These are phyloP conservation scores for Fusarium goolgardi DNA, from an alignment of 2,329 filamentous ascomycete species.

Conservation along the genomic window DNA sequence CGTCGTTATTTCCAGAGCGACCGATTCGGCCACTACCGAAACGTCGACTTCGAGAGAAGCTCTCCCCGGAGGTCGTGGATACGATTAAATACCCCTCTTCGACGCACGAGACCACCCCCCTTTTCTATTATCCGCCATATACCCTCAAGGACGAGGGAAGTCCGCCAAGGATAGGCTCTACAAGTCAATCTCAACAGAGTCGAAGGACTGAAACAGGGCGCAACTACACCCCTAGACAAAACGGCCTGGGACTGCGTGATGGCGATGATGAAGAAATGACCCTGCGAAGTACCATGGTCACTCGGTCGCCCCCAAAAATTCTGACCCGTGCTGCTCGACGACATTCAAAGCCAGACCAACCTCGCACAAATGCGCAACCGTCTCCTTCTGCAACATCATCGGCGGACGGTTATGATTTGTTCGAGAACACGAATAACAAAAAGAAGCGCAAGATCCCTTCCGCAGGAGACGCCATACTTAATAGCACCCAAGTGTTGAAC, in stretches of 20 bases:
- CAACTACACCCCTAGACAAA: constrained; percentile 46
- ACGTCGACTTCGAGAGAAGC: constrained; percentile 84
- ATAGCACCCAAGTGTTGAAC: constrained; percentile 54
- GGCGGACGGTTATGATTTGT: constrained; percentile 92
- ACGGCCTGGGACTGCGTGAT: constrained; percentile 63
- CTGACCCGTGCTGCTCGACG: constrained; percentile 57
- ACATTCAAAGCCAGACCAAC: constrained; percentile 58
- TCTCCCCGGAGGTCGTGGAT: constrained; percentile 86
- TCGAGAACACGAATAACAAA: constrained; percentile 99
- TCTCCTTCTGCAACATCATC: constrained; percentile 77
- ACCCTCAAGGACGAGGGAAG: constrained; percentile 61
- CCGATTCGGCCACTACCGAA: constrained; percentile 93
- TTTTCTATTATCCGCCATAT: constrained; percentile 74
- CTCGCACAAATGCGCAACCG: constrained; percentile 62
- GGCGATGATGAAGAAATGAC: constrained; percentile 70
- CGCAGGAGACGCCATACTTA: constrained; percentile 73
- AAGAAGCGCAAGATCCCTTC: constrained; percentile 99
- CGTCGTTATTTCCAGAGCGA: constrained; percentile 85
- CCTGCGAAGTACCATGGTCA: constrained; percentile 54
- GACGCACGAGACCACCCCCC: constrained; percentile 74
- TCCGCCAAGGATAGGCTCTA: constrained; percentile 33
- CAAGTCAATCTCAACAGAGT: constrained; percentile 40
- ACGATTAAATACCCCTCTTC: constrained; percentile 85
- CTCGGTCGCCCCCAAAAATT: constrained; percentile 61
- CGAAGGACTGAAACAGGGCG: constrained; percentile 42